Evolutionary conservation across 2,329 filamentous ascomycete genomes (phyloP).

Genomic region (Paradendryphiella salina): DNA sequence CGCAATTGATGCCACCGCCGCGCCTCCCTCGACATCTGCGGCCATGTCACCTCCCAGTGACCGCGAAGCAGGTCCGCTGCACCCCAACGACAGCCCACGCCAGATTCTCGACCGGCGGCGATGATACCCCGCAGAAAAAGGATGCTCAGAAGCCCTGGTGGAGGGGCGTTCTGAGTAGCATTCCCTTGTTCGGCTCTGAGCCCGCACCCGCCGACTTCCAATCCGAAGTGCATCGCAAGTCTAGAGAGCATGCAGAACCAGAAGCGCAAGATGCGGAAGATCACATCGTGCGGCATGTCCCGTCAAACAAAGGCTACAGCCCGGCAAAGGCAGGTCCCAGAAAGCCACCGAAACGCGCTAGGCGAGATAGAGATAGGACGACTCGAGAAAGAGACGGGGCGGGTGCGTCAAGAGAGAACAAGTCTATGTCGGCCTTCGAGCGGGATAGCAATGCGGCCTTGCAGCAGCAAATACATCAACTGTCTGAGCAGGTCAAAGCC

Average conservation of each 20-base stretch:
- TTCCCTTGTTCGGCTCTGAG: not conserved
- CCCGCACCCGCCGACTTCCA: conserved; percentile 1
- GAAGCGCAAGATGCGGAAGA: not conserved
- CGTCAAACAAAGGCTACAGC: too few species aligned
- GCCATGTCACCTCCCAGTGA: conserved; percentile 51
- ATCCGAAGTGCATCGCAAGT: not conserved
- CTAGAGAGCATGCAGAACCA: not conserved
- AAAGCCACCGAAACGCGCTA: not conserved
- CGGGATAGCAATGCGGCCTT: not conserved
- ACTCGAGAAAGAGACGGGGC: not conserved
- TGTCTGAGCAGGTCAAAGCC: conserved; percentile 20
- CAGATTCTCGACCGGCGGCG: conserved; percentile 15
- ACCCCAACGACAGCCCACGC: conserved; percentile 26
- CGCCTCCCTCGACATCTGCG: conserved; percentile 48
- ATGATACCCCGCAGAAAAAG: conserved; percentile 13
- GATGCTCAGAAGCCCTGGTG: conserved; percentile 7
- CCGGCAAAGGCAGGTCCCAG: too few species aligned
- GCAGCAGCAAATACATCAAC: conserved; percentile 17
- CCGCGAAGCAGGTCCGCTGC: conserved; percentile 40
- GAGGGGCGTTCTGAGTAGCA: not conserved
- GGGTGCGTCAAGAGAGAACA: not conserved
- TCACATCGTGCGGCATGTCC: too few species aligned
- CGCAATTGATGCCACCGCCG: conserved; percentile 53
- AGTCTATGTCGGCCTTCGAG: not conserved
- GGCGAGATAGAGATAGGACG: not conserved